Conservation (phyloP, 225 moss, liverwort and hornwort genomes). For the Marchantia polymorpha region DNA sequence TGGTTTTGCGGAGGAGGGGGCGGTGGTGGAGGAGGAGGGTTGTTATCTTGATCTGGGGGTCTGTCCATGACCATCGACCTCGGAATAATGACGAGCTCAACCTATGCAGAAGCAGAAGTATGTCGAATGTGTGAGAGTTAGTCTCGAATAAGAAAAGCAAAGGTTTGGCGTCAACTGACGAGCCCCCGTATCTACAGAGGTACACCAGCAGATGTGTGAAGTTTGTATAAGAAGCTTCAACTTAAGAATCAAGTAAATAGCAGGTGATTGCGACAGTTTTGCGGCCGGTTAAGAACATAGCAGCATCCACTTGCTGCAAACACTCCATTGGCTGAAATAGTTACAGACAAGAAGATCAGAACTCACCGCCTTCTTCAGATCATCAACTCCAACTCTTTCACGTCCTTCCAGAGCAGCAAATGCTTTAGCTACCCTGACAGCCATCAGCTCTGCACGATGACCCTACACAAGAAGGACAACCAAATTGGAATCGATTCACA, state of each 20-base stretch:
- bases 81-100: conserved; percentile 88
- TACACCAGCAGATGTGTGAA: background rate
- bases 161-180: background rate
- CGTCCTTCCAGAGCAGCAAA: conserved; percentile 93
- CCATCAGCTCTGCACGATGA: conserved; percentile 87
- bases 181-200: background rate
- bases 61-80: conserved; percentile 71
- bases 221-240: background rate
- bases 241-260: too few species aligned
- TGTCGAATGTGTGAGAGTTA: background rate
- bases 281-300: background rate
- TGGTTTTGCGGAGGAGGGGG: conserved; percentile 79
- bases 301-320: background rate
- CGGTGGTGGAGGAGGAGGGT: conserved; percentile 75
- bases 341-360: background rate
- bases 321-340: too few species aligned
- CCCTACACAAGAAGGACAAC: conserved; percentile 39
- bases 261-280: too few species aligned
- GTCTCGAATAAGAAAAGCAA: background rate
- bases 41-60: conserved; percentile 72
- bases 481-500: background rate
- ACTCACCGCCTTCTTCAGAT: conserved; percentile 90
- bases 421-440: conserved; percentile 81
- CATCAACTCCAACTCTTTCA: conserved; percentile 83
- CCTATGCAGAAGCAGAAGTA: conserved; percentile 26